phyloP scores from a whole-genome alignment of 73 alveolate genomes.

The Uronychia setigera region DNA sequence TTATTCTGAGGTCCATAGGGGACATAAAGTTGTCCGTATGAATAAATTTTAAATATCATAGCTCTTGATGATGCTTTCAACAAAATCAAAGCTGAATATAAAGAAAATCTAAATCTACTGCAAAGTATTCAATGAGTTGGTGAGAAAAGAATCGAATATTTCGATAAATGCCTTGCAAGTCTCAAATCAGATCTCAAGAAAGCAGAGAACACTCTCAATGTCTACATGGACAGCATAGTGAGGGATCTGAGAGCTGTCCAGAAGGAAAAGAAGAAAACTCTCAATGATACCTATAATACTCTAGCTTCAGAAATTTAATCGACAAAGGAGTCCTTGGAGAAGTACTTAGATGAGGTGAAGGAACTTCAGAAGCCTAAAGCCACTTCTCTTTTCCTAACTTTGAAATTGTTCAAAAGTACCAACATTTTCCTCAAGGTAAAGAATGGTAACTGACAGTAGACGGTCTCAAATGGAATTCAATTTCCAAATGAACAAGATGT shows the following conservation, averaged over 20 bases:
- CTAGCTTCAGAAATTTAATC: not conserved
- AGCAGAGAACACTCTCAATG: not conserved
- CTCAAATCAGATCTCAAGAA: not conserved
- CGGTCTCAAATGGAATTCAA: slow-evolving; percentile 31
- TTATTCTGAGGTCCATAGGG: slow-evolving; percentile 53
- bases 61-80: slow-evolving; percentile 53
- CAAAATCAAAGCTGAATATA: slow-evolving; percentile 34
- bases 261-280: not conserved
- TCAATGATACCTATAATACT: not conserved
- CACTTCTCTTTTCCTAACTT: not conserved
- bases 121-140: slow-evolving; percentile 17
- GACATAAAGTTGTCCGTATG: slow-evolving; percentile 48
- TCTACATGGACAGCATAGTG: not conserved
- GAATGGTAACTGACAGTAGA: too few species aligned
- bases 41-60: slow-evolving; percentile 11
- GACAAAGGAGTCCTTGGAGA: not conserved
- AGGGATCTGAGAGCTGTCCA: not conserved
- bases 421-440: slow-evolving; percentile 38
- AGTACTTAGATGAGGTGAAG: not conserved
- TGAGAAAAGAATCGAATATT: slow-evolving; percentile 17
- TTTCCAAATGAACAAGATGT: slow-evolving; percentile 53
- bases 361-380: not conserved
- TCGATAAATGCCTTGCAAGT: not conserved
- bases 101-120: slow-evolving; percentile 31
- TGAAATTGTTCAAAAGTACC: slow-evolving; percentile 34